Conservation (phyloP, 495 filamentous ascomycete species). For the Gamarada debralockiae region DNA sequence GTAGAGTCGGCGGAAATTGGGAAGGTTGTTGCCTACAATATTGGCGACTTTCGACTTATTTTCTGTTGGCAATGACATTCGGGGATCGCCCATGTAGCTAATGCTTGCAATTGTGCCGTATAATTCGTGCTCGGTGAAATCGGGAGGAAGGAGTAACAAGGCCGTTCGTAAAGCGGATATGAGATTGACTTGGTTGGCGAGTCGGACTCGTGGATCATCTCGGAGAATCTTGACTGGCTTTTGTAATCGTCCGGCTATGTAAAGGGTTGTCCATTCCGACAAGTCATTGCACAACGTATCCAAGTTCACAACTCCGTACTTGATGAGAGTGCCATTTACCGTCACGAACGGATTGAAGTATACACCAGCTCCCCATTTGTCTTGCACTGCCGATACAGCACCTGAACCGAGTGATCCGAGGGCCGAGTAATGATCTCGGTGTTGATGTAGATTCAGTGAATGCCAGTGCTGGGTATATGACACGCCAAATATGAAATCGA, state of each 20-base stretch:
- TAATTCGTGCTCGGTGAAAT: slow-evolving; percentile 82
- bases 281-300: slow-evolving; percentile 84
- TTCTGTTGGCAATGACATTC: slow-evolving; percentile 84
- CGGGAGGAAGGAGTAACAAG: slow-evolving; percentile 74
- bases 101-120: slow-evolving; percentile 88
- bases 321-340: slow-evolving; percentile 93
- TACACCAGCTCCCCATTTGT: slow-evolving; percentile 84
- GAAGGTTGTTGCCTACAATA: slow-evolving; percentile 86
- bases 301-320: slow-evolving; percentile 94
- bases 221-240: slow-evolving; percentile 97
- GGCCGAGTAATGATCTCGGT: slow-evolving; percentile 88
- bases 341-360: slow-evolving; percentile 97
- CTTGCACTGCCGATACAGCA: slow-evolving; percentile 77
- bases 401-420: slow-evolving; percentile 83
- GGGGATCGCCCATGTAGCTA: slow-evolving; percentile 90
- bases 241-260: slow-evolving; percentile 89
- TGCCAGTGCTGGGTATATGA: slow-evolving; percentile 97
- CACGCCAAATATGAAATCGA: slow-evolving; percentile 97
- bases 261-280: slow-evolving; percentile 84
- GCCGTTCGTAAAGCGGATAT: slow-evolving; percentile 87
- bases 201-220: slow-evolving; percentile 83
- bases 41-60: slow-evolving; percentile 91
- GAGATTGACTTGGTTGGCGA: slow-evolving; percentile 94
- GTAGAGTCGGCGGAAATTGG: slow-evolving; percentile 88
- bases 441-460: slow-evolving; percentile 79